Conservation (phyloP, 1,284 basidiomycete species). For the Golubevia pallescens region DNA sequence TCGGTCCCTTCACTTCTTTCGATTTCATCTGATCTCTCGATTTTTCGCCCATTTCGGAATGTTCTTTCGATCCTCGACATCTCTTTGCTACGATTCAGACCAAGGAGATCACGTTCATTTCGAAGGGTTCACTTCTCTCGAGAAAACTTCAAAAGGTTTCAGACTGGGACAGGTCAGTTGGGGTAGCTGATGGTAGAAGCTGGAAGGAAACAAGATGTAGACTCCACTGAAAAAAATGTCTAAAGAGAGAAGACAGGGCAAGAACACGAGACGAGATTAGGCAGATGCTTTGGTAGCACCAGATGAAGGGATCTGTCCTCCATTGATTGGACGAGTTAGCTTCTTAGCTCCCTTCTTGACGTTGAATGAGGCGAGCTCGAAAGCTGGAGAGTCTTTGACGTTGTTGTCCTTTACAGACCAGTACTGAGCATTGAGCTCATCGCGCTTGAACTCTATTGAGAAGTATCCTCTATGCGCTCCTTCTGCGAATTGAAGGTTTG, state of each 20-base stretch:
- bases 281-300: no score
- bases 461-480: slow-evolving; percentile 73
- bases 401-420: slow-evolving; percentile 72
- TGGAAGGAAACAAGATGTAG: background rate
- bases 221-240: background rate
- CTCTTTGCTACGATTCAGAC: no score
- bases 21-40: no score
- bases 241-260: no score
- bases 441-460: slow-evolving; percentile 24
- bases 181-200: no score
- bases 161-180: no score
- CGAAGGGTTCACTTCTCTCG: no score
- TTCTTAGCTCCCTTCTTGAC: slow-evolving; percentile 68
- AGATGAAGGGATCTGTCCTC: slow-evolving; percentile 65
- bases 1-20: background rate
- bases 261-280: no score
- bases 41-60: no score
- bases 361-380: slow-evolving; percentile 58
- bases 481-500: slow-evolving; percentile 73
- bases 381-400: slow-evolving; percentile 68
- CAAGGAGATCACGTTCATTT: no score
- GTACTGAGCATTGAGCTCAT: slow-evolving; percentile 69
- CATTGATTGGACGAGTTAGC: slow-evolving; percentile 70
- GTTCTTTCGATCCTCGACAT: no score
- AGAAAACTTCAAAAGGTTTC: no score